phyloP scores from a whole-genome alignment of 768 basidiomycete genomes.

The Basidioascus undulatus region DNA sequence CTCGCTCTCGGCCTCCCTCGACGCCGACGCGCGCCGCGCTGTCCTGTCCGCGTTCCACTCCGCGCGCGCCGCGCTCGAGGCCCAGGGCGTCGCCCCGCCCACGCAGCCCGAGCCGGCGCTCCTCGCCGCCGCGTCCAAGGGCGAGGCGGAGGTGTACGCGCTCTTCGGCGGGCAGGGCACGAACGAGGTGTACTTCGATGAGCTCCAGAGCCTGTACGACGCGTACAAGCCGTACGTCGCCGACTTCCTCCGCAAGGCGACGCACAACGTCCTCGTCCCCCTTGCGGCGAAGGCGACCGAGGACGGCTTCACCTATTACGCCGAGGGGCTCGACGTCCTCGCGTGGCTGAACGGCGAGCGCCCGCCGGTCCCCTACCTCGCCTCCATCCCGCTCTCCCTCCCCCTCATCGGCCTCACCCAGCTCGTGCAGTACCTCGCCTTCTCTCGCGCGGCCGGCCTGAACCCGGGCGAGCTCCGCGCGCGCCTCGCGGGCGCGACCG shows the following conservation, averaged over 20 bases:
- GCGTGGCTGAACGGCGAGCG: constrained; percentile 67
- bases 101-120: constrained; percentile 40
- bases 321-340: constrained; percentile 51
- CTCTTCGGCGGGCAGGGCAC: constrained; percentile 95
- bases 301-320: constrained; percentile 34
- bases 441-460: constrained; percentile 46
- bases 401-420: constrained; percentile 93
- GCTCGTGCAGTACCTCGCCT: constrained; percentile 70
- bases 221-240: constrained; percentile 70
- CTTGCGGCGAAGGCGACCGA: constrained; percentile 34
- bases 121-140: constrained; percentile 26
- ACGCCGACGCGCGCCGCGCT: constrained; percentile 46
- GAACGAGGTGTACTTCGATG: constrained; percentile 95
- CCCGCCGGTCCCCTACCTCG: constrained; percentile 63
- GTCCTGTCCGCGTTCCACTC: constrained; percentile 58
- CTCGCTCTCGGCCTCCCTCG: constrained; percentile 47
- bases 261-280: constrained; percentile 41
- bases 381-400: constrained; percentile 77
- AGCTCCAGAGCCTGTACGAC: constrained; percentile 71
- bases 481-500: constrained; percentile 63
- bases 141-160: constrained; percentile 41
- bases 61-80: constrained; percentile 45
- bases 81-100: constrained; percentile 29
- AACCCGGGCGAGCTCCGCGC: constrained; percentile 50
- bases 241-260: constrained; percentile 39